Percentiles rank a stretch among this genome's conserved stretches.
Evolutionary conservation across 257 asterid genomes (phyloP).

Genomic region (Gentiana straminea): DNA sequence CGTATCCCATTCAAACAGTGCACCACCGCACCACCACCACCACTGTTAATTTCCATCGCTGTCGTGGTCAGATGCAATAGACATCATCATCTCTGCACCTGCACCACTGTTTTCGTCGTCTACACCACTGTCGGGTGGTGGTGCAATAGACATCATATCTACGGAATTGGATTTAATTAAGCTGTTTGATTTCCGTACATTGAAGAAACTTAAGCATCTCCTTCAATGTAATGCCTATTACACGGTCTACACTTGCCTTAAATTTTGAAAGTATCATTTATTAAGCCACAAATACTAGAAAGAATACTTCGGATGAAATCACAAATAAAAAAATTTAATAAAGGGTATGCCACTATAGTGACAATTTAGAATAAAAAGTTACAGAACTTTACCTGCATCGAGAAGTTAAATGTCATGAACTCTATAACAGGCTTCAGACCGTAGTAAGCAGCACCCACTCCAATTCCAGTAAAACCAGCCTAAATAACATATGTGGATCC

Average conservation of each 20-base stretch:
- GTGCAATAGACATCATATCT: background rate
- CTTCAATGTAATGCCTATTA: background rate
- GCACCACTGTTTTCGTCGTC: background rate
- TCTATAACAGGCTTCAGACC: constrained; percentile 84
- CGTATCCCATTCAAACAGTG: background rate
- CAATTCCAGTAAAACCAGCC: constrained; percentile 98
- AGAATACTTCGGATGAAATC: too few relatives aligned
- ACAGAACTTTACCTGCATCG: constrained; percentile 72
- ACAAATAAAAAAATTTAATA: too few relatives aligned
- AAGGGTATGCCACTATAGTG: too few relatives aligned
- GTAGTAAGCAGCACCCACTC: constrained; percentile 93
- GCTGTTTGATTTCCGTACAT: background rate
- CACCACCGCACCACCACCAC: too few relatives aligned
- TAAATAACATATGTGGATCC: constrained; percentile 8
- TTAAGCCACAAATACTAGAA: too few relatives aligned
- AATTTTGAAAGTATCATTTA: too few relatives aligned
- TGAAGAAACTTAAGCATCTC: constrained; percentile 1
- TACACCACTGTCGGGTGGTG: background rate
- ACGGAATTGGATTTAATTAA: background rate
- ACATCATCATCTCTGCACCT: too few relatives aligned
- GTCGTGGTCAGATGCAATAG: too few relatives aligned
- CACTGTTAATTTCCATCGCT: too few relatives aligned
- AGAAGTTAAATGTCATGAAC: constrained; percentile 94
- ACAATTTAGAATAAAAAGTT: constrained; percentile 7
- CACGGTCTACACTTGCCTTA: too few relatives aligned